Conservation (phyloP, 192 early-diverging fungal species). For the Backusella tarrabulga region DNA sequence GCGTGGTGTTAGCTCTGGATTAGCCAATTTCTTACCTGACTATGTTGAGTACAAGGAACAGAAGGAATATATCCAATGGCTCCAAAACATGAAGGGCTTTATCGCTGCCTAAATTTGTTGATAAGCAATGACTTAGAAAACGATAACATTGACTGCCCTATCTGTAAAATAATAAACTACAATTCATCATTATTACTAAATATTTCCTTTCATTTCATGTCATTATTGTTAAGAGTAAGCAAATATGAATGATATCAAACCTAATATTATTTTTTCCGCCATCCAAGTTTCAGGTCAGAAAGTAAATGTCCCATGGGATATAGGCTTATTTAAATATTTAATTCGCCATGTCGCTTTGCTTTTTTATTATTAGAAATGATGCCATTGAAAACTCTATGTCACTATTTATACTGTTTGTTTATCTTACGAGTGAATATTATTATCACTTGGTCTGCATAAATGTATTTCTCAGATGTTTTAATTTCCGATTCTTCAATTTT, state of each 20-base stretch:
- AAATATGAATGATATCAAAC: not conserved
- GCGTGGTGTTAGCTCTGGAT: slow-evolving; percentile 76
- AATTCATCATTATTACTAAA: not conserved
- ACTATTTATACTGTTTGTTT: not conserved
- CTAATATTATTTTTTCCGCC: not conserved
- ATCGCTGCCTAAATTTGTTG: slow-evolving; percentile 48
- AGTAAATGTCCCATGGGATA: not conserved
- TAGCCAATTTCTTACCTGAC: slow-evolving; percentile 82
- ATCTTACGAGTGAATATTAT: not conserved
- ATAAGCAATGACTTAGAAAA: not conserved
- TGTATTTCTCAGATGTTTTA: not conserved
- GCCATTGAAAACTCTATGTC: not conserved
- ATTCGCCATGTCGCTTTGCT: not conserved
- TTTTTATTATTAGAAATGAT: not conserved
- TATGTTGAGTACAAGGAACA: slow-evolving; percentile 96
- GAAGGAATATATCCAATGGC: slow-evolving; percentile 88
- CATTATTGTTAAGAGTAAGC: not conserved
- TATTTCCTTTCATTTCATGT: not conserved
- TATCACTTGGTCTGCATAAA: not conserved
- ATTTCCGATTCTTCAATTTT: not conserved
- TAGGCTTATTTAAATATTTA: not conserved
- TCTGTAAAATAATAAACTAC: slow-evolving; percentile 12
- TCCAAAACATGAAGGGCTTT: slow-evolving; percentile 77
- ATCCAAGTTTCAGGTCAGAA: not conserved
- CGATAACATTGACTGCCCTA: not conserved